Conservation (phyloP, 2,329 filamentous ascomycete species). For the Fusarium tricinctum region DNA sequence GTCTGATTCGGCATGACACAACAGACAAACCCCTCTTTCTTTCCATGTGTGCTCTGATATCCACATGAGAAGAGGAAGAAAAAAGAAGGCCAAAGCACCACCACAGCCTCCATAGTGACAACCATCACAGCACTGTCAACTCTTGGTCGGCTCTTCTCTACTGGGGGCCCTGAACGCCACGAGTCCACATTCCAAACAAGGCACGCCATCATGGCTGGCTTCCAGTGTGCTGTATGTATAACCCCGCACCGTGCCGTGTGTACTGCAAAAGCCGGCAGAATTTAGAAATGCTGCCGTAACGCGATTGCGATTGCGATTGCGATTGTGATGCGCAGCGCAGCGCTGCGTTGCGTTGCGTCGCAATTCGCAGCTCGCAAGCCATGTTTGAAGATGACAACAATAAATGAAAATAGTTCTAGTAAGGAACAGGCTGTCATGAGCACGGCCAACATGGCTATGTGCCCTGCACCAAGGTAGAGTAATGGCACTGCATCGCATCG, state of each 20-base stretch:
- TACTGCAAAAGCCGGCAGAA: background rate
- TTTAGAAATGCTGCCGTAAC: background rate
- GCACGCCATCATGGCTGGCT: conserved; percentile 22
- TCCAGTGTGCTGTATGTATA: background rate
- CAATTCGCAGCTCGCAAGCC: conserved; percentile 5
- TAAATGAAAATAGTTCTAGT: background rate
- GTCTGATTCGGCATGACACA: conserved; percentile 1
- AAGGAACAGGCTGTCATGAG: background rate
- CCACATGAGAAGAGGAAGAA: conserved; percentile 2
- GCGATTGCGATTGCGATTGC: background rate
- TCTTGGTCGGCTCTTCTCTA: conserved; percentile 1
- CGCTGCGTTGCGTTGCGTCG: background rate
- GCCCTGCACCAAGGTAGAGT: background rate
- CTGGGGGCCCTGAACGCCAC: conserved; percentile 26
- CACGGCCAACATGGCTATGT: background rate
- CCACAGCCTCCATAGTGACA: conserved; percentile 18
- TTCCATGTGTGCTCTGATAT: conserved; percentile 8
- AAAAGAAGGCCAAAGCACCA: conserved; percentile 34
- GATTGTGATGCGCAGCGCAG: background rate
- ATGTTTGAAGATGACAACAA: conserved; percentile 12
- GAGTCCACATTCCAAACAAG: conserved; percentile 30
- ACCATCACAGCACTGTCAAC: conserved; percentile 9
- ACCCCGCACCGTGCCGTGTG: conserved; percentile 10
- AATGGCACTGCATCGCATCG: background rate
- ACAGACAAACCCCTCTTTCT: conserved; percentile 10